Percentiles rank a stretch among this genome's conserved stretches.
Conservation (phyloP, 1,284 basidiomycete genomes). For the Heterobasidion annosum region DNA sequence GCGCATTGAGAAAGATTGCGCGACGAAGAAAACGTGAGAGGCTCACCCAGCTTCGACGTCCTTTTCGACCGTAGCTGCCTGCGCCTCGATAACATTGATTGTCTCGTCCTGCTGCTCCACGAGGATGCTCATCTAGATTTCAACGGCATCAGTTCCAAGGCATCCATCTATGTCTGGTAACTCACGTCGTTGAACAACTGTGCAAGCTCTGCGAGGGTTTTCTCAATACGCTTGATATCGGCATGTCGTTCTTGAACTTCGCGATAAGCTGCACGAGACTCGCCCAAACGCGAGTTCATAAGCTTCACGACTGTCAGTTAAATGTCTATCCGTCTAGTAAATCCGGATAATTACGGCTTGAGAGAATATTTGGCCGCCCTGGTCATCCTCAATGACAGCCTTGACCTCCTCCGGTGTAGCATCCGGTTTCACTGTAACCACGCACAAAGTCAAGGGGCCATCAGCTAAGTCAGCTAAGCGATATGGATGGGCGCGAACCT, state of each 20-base stretch:
- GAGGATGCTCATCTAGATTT: constrained; percentile 71
- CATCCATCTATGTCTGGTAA: constrained; percentile 4
- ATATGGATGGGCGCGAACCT: constrained; percentile 33
- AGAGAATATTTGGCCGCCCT: constrained; percentile 85
- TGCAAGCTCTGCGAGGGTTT: constrained; percentile 86
- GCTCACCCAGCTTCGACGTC: constrained; percentile 81
- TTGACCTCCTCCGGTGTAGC: constrained; percentile 88
- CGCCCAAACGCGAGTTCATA: constrained; percentile 84
- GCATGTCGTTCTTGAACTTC: constrained; percentile 96
- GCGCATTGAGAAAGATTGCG: not conserved
- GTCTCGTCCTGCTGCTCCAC: constrained; percentile 91
- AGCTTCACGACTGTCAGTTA: constrained; percentile 37
- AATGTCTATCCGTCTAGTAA: not conserved
- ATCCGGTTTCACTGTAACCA: constrained; percentile 77
- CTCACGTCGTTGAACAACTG: constrained; percentile 91
- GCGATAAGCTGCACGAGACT: constrained; percentile 85
- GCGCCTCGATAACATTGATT: constrained; percentile 72
- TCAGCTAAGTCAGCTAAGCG: not conserved
- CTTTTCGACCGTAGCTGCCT: constrained; percentile 64
- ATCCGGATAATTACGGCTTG: constrained; percentile 65
- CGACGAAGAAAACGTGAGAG: not conserved
- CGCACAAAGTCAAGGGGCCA: not conserved
- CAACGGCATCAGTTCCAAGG: constrained; percentile 1
- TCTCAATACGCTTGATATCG: constrained; percentile 93
- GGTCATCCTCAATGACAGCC: constrained; percentile 81